Conservation (phyloP, 495 filamentous ascomycete species). For the Xylaria sp. region DNA sequence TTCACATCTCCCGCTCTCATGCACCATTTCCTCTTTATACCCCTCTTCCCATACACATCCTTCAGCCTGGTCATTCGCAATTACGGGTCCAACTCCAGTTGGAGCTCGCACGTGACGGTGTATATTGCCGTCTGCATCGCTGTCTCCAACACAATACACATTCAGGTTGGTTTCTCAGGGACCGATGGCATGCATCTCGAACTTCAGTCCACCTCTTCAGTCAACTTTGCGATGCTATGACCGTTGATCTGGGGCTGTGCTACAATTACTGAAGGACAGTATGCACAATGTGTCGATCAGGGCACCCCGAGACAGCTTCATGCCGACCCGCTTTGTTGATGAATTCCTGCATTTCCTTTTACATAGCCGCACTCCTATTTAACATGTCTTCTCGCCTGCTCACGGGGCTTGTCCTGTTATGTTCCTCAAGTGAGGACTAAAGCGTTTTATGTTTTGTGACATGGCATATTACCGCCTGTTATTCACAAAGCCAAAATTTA, state of each 20-base stretch:
- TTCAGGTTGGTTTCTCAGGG: not conserved
- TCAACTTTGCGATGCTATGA: not conserved
- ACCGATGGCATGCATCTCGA: conserved; percentile 1
- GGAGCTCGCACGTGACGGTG: conserved; percentile 11
- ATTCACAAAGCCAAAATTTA: not conserved
- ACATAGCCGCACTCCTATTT: not conserved
- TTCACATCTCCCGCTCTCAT: not conserved
- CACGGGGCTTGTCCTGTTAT: not conserved
- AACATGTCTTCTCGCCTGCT: not conserved
- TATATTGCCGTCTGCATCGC: not conserved
- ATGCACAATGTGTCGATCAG: conserved; percentile 1
- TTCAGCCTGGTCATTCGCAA: conserved; percentile 13
- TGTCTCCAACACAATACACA: not conserved
- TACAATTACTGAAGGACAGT: not conserved
- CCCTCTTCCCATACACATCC: conserved; percentile 26
- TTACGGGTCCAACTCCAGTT: conserved; percentile 6
- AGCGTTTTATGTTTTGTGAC: not conserved
- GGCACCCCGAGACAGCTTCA: not conserved
- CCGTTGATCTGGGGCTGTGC: not conserved
- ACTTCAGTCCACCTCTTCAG: not conserved
- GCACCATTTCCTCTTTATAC: conserved; percentile 18
- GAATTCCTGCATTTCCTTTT: not conserved
- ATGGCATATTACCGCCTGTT: not conserved
- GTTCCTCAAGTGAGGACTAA: not conserved
- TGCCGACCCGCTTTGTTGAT: not conserved